Base-by-base conservation (phyloP, 78 protist species). In the Thecamonas trahens region DNA sequence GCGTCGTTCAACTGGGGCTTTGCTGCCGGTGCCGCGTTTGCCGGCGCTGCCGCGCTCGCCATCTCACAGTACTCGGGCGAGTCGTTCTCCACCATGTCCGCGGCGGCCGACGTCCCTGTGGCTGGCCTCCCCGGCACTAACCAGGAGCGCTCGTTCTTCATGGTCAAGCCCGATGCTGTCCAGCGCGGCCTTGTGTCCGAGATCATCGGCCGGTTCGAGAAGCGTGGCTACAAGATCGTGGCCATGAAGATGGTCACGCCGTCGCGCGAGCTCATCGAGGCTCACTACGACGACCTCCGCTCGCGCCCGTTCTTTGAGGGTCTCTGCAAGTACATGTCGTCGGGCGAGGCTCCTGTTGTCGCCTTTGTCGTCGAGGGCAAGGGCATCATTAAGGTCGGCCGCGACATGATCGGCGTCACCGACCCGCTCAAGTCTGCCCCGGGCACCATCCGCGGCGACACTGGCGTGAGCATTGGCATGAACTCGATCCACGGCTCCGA, bases 311-410 rank as follows among this genome's bases (percentile, higher is more conserved):
- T 88, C 84, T 88, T 79, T 67, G 26, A 47, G 47, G 82, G 67
- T 53, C 69, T 88, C 38, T 60, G 62, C 64, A 38, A 63, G 55
- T 86, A 52, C 71, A 37, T 86, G 38, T 59, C 92, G 64, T 77
- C 84, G 26, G 93, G 93, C 64, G n/a, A n/a, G n/a, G n/a, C n/a
- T n/a, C 86, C 89, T 24, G 89, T 93, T 57, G 90, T 86, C 34
- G 91, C 93, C 49, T 73, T 88, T 85, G 87, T 76, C 53, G 81
- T 78, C 85, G 90, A 85, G 69, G 95, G 94, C 44, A 55, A 74
- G 68, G 87, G 81, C 70, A 88, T 78, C 59, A 72, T 84, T 59
- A 55, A 42, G 15, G 52, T 67, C 22, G 87, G 66, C 9, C 74
- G 93, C 50, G 34, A 55, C 31, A n/a, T 88, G 55, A 38, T 88